Base-by-base conservation (phyloP, 371 early-diverging fungal species). In the Mucor circinelloides region DNA sequence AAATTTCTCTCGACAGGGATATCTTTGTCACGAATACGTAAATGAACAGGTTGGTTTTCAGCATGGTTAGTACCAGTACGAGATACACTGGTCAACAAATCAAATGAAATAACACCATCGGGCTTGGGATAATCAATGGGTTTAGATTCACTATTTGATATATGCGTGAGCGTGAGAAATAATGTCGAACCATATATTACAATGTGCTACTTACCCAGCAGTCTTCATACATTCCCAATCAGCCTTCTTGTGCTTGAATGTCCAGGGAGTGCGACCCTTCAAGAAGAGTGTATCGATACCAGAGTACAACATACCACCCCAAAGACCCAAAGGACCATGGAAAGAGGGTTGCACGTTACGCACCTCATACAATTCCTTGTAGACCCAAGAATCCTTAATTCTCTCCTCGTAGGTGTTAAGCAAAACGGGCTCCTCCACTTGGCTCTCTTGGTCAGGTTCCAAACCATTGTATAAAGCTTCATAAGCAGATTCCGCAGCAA, bases 61-160 rank as follows among this genome's bases (percentile, higher is more conserved):
- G 90, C 92, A 73, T 99, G 99, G 68, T 93, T 93, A 3, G 99
- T 99, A 25, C 98, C 98, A 50, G 94, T 95, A 62, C 98, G 87
- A 38, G 93, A 90, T 19, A 99, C 94, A 62, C 89, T 97, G 36
- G 95, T 95, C 69, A 99, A 87, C 32, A 99, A 79, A 61, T 97
- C 97, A 73, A 98, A 99, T 31, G 94, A 92, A 60, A 97, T 87
- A 25, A 91, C 91, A 64, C 97, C 97, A 83, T 99, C 98, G 34
- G 99, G 97, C 83, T 98, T 98, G 56, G 97, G 97, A 76, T 99
- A 98, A 32, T 97, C 97, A 77, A 98, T 98, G 28, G 93, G 95
- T 74, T 89, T 89, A 68, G 76, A 82, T 68, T 87, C 78, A 48
- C 77, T 79, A 62, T n/a, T n/a, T n/a, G n/a, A n/a, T 46, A 55